phyloP scores from a whole-genome alignment of 257 asterid species.

The Solanum chiquidenum region DNA sequence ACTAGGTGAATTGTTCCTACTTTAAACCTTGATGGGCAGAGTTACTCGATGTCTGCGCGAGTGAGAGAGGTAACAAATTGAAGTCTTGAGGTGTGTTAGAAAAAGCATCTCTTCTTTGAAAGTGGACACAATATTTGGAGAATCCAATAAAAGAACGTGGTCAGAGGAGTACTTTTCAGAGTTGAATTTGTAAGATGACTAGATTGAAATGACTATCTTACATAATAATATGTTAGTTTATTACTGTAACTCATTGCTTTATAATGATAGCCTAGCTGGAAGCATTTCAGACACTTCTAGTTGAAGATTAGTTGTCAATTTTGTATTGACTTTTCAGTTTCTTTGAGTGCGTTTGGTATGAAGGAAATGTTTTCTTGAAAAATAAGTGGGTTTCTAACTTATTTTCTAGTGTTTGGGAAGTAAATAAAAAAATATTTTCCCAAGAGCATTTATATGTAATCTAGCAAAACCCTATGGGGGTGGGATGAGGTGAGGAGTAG shows the following conservation, averaged over 20 bases:
- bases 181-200: not conserved
- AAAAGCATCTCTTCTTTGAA: not conserved
- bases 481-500: not conserved
- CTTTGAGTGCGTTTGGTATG: not conserved
- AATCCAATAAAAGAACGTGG: not conserved
- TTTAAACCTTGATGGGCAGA: not conserved
- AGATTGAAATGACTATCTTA: not conserved
- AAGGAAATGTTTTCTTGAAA: not conserved
- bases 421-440: not conserved
- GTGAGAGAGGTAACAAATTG: not conserved
- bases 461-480: not conserved
- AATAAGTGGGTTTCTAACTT: not conserved
- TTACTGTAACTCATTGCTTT: too few relatives aligned
- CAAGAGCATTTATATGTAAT: not conserved
- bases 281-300: not conserved
- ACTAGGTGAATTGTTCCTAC: not conserved
- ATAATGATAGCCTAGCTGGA: not conserved
- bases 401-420: not conserved
- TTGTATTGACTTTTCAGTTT: not conserved
- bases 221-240: not conserved
- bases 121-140: not conserved
- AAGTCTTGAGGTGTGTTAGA: not conserved
- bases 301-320: not conserved
- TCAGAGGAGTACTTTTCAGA: not conserved
- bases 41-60: not conserved